Evolutionary conservation across 2,329 filamentous ascomycete genomes (phyloP).

Genomic region (Dryadomyces sulphureus): DNA sequence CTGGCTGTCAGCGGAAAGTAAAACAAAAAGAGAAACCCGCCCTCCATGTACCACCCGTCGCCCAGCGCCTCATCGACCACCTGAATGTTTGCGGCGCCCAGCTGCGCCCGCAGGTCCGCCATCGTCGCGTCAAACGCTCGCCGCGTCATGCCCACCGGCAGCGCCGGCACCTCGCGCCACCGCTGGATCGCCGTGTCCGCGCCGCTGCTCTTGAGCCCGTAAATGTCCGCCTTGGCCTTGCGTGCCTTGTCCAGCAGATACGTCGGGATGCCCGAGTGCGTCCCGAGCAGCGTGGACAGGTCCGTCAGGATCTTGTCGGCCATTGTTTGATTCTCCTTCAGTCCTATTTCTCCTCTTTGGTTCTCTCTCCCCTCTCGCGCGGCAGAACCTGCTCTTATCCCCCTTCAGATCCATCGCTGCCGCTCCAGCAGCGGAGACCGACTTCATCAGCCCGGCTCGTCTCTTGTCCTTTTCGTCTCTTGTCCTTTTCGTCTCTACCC

Average conservation of each 20-base stretch:
- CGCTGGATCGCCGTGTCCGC: conserved; percentile 9
- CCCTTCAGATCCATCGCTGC: too few relatives aligned
- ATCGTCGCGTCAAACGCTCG: conserved; percentile 18
- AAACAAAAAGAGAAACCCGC: conserved; percentile 8
- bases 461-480: too few relatives aligned
- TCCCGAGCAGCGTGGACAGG: conserved; percentile 21
- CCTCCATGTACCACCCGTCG: conserved; percentile 24
- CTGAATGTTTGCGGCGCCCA: conserved; percentile 23
- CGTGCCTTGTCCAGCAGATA: conserved; percentile 22
- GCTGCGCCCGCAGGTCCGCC: conserved; percentile 19
- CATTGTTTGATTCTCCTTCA: too few relatives aligned
- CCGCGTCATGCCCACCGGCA: conserved; percentile 23
- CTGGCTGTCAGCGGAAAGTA: conserved; percentile 7
- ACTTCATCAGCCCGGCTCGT: too few relatives aligned
- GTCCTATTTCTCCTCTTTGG: too few relatives aligned
- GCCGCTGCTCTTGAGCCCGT: conserved; percentile 20
- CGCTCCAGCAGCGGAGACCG: too few relatives aligned
- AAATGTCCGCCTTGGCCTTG: conserved; percentile 18
- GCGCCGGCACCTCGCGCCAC: conserved; percentile 17
- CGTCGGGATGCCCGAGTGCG: conserved; percentile 23
- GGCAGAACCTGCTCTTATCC: too few relatives aligned
- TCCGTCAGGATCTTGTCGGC: background rate
- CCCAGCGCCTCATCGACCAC: conserved; percentile 24
- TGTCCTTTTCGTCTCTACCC: too few relatives aligned
- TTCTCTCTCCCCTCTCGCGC: too few relatives aligned